Conservation (phyloP, 2,329 filamentous ascomycete genomes). For the Didymella sp. region DNA sequence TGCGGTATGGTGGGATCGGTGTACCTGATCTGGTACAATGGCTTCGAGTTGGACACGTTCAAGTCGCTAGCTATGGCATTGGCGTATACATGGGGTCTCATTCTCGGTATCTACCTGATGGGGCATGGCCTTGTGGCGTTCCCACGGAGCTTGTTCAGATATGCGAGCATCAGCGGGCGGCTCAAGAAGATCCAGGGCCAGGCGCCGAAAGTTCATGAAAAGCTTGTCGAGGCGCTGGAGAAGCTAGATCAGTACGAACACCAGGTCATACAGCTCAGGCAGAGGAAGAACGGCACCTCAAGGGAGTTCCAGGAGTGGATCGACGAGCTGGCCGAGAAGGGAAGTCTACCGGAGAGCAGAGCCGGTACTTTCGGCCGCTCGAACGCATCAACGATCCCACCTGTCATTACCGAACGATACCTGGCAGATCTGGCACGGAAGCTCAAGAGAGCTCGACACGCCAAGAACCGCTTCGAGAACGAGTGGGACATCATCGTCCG, state of each 20-base stretch:
- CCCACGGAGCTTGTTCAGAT: conserved; percentile 79
- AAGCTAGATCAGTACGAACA: conserved; percentile 81
- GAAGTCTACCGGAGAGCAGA: conserved; percentile 69
- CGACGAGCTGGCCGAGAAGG: conserved; percentile 84
- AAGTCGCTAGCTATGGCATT: conserved; percentile 91
- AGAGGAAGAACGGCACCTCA: conserved; percentile 80
- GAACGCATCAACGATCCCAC: conserved; percentile 65
- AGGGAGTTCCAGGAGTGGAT: conserved; percentile 89
- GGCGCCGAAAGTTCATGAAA: conserved; percentile 84
- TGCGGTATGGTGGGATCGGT: conserved; percentile 74
- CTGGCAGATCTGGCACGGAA: conserved; percentile 87
- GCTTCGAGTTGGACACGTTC: conserved; percentile 73
- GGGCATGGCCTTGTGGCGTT: conserved; percentile 94
- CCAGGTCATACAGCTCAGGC: conserved; percentile 79
- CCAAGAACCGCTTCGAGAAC: conserved; percentile 79
- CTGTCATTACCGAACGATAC: conserved; percentile 91
- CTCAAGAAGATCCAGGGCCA: conserved; percentile 77
- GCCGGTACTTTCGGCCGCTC: conserved; percentile 30
- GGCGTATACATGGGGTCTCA: conserved; percentile 90
- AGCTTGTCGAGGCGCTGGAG: conserved; percentile 82
- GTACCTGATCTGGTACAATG: conserved; percentile 83
- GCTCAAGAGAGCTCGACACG: conserved; percentile 81
- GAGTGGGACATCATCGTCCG: conserved; percentile 85
- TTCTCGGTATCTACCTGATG: conserved; percentile 96
- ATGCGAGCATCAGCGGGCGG: conserved; percentile 76